Evolutionary conservation across 179 eudicot genomes (phyloP), one percentile per base, ranked within the genome.

Genomic region (Beta corolliflora): DNA sequence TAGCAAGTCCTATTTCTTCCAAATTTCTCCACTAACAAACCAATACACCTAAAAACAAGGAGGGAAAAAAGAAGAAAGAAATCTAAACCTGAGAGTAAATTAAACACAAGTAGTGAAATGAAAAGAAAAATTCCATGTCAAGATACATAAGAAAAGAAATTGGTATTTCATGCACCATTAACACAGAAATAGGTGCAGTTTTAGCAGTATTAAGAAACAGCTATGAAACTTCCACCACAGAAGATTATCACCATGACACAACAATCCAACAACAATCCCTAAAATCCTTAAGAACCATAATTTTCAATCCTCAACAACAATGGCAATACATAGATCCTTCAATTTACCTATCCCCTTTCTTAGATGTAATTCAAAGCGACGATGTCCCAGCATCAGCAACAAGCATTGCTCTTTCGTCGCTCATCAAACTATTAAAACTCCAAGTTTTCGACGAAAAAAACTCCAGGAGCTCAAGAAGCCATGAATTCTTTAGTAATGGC

Each of bases 131-230:
- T 3, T 45, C 41, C 0, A 82, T 85, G 89, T 81, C 85, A 5
- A 90, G 58, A 56, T 77, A 75, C 21, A 88, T 85, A 81, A 87
- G 86, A 48, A 93, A 82, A 84, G 92, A 93, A 68, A 78, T 93
- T 23, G 97, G 94, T 7, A 23, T 93, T 16, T 89, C 96, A 5
- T 94, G 98, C 91, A 95, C 91, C 88, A 77, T 95, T 9, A 95
- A 91, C 88, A 91, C 98, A 55, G 98, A 93, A 82, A 88, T 93
- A 6, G 95, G 98, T 44, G 93, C 97, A 10, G 93, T 95, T 31
- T 81, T 93, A 25, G 97, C 98, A 9, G 94, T 91, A 11, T 82
- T 93, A 48, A 89, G 96, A 15, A 91, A 93, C 5, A 72, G 77
- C 9, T 75, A 84, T 3, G 95, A 92, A 1, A 29, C 77, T 25